These are phyloP conservation scores for Ophiorrhiza pumila DNA, from an alignment of 257 asterid genomes.

Conservation along the genomic window DNA sequence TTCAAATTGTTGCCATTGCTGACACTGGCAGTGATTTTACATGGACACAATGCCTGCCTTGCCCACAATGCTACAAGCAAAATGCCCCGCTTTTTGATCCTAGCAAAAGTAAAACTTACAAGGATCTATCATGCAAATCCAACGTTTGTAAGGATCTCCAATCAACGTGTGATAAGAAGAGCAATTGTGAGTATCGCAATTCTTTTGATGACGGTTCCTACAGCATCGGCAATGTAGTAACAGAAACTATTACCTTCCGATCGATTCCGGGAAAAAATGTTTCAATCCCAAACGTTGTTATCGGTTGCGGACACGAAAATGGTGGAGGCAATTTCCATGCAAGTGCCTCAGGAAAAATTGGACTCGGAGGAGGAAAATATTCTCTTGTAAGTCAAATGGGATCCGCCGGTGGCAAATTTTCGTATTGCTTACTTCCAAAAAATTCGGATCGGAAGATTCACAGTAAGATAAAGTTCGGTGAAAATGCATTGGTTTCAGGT, in stretches of 20 bases:
- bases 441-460: not conserved
- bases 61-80: conserved; percentile 44
- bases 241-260: conserved; percentile 41
- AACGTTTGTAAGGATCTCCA: conserved; percentile 16
- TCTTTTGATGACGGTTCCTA: conserved; percentile 36
- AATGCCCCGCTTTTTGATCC: conserved; percentile 46
- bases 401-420: conserved; percentile 38
- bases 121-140: conserved; percentile 28
- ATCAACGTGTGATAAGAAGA: conserved; percentile 8
- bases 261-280: conserved; percentile 11
- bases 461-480: conserved; percentile 58
- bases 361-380: conserved; percentile 47
- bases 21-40: conserved; percentile 63
- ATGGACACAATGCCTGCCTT: conserved; percentile 64
- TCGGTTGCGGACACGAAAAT: conserved; percentile 57
- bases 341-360: conserved; percentile 44
- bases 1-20: conserved; percentile 35
- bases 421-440: conserved; percentile 52
- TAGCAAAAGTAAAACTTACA: conserved; percentile 17
- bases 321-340: conserved; percentile 36
- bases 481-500: conserved; percentile 28
- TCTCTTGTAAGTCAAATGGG: conserved; percentile 48
- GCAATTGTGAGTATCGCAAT: conserved; percentile 32
- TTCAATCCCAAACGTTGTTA: conserved; percentile 30
- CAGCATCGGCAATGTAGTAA: conserved; percentile 38